Evolutionary conservation across 352 stramenopile species (phyloP), one percentile per base, ranked within the genome.

Genomic region (Phytophthora foliorum): DNA sequence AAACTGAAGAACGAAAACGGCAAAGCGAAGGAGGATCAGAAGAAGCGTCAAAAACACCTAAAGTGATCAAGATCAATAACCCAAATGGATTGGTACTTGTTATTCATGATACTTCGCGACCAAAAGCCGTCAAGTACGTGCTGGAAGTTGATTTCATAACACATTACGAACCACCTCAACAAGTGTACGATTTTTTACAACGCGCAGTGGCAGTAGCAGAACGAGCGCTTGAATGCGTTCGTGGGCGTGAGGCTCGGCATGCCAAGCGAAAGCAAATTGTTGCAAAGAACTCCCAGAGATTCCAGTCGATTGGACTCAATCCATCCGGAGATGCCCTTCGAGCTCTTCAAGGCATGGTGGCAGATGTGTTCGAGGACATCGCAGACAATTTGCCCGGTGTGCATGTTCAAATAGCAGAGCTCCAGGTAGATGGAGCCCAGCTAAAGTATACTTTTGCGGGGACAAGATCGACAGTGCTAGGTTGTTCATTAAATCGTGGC

Each of bases 391-490:
- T 93, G 8, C 85, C 85, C 1, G 84, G 86, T n/a, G 77, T 78
- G 0, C 65, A 86, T 11, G 45, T 82, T 8, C 82, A 91, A 52
- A 68, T 95, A 16, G 72, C 81, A 0, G 88, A 93, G 36, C 60
- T 93, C 3, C 77, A 88, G 44, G 32, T 63, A 0, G 75, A 80
- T 31, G 84, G 78, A 4, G n/a, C 55, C 0, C 67, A 88, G 10
- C 55, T 93, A 9, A 58, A 57, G 24, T 92, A 80, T 46, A 91
- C 84, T 0, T 93, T 91, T 46, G 62, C 67, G 4, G 65, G 67
- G 0, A 69, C 82, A 44, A 70, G 72, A 0, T 92, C 81, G 0
- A 86, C 69, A 0, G 34, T 84, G 0, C 24, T 74, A 17, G 56
- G 42, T 13, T 27, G 64, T 8, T 50, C 46, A 38, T 56, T 92